A percentile compares a stretch with the other conserved stretches of the same genome.
Conservation (phyloP, 768 basidiomycete genomes). For the Pulveroboletus sp. region DNA sequence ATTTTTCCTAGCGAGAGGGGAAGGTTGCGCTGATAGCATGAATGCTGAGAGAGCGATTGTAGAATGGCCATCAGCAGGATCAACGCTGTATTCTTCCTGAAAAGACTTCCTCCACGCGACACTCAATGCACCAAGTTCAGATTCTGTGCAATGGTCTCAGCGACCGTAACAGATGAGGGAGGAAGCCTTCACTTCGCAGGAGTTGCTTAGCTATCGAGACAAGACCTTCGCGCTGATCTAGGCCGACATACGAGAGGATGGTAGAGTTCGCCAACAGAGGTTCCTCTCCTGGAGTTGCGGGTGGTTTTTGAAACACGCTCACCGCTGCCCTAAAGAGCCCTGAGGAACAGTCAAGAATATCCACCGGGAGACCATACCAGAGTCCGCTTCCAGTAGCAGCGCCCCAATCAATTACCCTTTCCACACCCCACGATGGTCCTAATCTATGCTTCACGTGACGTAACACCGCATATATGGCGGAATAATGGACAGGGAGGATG, state of each 20-base stretch:
- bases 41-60: slow-evolving; percentile 83
- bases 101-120: slow-evolving; percentile 58
- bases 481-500: slow-evolving; percentile 82
- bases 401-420: slow-evolving; percentile 79
- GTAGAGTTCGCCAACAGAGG: slow-evolving; percentile 45
- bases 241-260: slow-evolving; percentile 60
- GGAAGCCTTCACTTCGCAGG: slow-evolving; percentile 43
- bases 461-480: slow-evolving; percentile 73
- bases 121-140: slow-evolving; percentile 42
- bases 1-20: slow-evolving; percentile 54
- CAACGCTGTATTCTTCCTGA: slow-evolving; percentile 42
- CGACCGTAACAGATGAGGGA: neutral
- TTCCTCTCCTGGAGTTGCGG: slow-evolving; percentile 26
- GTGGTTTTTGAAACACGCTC: slow-evolving; percentile 54
- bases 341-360: slow-evolving; percentile 9
- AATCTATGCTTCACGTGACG: slow-evolving; percentile 61
- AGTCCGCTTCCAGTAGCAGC: slow-evolving; percentile 77
- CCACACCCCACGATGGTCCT: slow-evolving; percentile 55
- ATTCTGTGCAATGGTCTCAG: slow-evolving; percentile 36
- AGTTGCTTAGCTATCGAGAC: slow-evolving; percentile 63
- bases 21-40: slow-evolving; percentile 69
- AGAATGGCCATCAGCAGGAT: slow-evolving; percentile 41
- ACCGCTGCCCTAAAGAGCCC: slow-evolving; percentile 53
- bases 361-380: slow-evolving; percentile 49
- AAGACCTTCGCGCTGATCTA: slow-evolving; percentile 76